A percentile compares a stretch with the other conserved stretches of the same genome.
phyloP scores from a whole-genome alignment of 1,284 basidiomycete species.

The Cryptococcus jaspeensis region DNA sequence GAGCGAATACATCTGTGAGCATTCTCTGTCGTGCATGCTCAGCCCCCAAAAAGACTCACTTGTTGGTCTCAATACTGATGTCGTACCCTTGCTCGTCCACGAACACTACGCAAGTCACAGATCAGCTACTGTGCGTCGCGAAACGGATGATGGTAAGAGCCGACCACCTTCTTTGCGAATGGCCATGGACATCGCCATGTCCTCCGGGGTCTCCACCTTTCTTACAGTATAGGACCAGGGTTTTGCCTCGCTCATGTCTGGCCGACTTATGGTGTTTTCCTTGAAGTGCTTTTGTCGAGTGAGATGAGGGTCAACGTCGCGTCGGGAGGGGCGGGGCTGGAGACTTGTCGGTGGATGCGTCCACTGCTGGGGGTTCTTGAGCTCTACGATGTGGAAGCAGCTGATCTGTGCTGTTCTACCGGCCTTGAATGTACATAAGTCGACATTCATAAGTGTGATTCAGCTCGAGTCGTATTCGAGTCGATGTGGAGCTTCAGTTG shows the following conservation, averaged over 20 bases:
- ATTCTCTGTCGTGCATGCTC: neutral
- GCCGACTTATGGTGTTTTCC: conserved; percentile 1
- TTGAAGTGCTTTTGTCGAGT: too few relatives aligned
- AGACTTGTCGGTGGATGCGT: too few relatives aligned
- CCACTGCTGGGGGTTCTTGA: too few relatives aligned
- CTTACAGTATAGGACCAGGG: conserved; percentile 1
- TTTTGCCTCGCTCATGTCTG: neutral
- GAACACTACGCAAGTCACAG: conserved; percentile 7
- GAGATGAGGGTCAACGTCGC: too few relatives aligned
- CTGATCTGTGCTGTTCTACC: too few relatives aligned
- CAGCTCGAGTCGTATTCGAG: too few relatives aligned
- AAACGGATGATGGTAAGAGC: neutral
- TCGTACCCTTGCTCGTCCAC: conserved; percentile 22
- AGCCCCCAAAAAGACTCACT: conserved; percentile 4
- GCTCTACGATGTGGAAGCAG: too few relatives aligned
- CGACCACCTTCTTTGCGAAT: conserved; percentile 22
- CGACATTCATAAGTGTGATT: too few relatives aligned
- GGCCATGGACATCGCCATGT: conserved; percentile 16
- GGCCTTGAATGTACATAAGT: too few relatives aligned
- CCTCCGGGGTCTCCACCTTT: conserved; percentile 11
- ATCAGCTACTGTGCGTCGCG: neutral
- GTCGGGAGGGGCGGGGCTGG: too few relatives aligned
- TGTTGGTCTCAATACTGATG: conserved; percentile 18
- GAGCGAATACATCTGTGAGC: neutral
- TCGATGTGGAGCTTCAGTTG: too few relatives aligned